Evolutionary conservation across 1,284 basidiomycete genomes (phyloP).

Genomic region (Cryptococcus floricola): DNA sequence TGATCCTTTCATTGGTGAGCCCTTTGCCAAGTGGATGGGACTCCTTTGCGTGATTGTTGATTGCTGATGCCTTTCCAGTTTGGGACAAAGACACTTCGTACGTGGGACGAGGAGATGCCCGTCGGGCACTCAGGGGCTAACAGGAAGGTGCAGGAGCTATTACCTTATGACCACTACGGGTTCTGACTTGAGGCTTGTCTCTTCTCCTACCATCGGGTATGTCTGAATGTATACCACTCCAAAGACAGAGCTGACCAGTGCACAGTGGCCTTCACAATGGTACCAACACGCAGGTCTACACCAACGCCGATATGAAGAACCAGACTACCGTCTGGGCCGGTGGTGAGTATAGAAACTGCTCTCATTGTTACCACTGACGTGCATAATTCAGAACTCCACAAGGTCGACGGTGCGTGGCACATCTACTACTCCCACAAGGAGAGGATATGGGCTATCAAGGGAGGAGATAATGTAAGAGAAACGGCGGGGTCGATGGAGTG

Average conservation of each 20-base stretch:
- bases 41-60: not conserved
- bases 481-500: no score
- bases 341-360: constrained; percentile 6
- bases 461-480: constrained; percentile 9
- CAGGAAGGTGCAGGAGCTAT: constrained; percentile 1
- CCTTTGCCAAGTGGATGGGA: not conserved
- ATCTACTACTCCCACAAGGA: constrained; percentile 15
- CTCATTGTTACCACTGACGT: not conserved
- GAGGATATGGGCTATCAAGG: constrained; percentile 11
- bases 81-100: constrained; percentile 14
- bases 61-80: constrained; percentile 3
- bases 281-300: constrained; percentile 6
- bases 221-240: not conserved
- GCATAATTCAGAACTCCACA: constrained; percentile 15
- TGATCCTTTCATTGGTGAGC: constrained; percentile 17
- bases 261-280: constrained; percentile 10
- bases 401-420: constrained; percentile 20
- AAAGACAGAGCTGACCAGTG: not conserved
- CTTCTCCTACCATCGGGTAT: constrained; percentile 15
- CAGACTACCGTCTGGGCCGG: constrained; percentile 14
- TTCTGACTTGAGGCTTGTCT: constrained; percentile 8
- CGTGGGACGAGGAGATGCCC: not conserved
- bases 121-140: not conserved
- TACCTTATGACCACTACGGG: constrained; percentile 16
- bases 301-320: constrained; percentile 2